Evolutionary conservation across 2,329 filamentous ascomycete genomes (phyloP).

Genomic region (Stagonosporopsis cucurbitacearum): DNA sequence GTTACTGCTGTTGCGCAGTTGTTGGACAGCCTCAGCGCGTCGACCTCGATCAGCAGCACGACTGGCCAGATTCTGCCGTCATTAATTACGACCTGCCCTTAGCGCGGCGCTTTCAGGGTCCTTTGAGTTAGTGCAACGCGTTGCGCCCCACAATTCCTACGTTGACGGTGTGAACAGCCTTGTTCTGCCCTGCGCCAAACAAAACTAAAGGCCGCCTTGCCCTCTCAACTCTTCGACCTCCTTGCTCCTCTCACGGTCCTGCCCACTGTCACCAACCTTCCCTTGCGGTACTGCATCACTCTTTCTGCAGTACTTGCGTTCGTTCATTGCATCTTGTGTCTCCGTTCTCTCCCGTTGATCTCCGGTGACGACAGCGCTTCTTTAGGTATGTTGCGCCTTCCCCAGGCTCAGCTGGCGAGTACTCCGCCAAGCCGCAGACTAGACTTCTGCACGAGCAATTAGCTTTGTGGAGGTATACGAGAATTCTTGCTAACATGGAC

Average conservation of each 20-base stretch:
- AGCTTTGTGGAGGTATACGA: constrained; percentile 19
- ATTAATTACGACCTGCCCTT: constrained; percentile 12
- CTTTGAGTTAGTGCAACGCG: constrained; percentile 14
- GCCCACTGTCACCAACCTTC: constrained; percentile 32
- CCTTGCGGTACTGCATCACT: constrained; percentile 64
- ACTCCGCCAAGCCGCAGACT: constrained; percentile 31
- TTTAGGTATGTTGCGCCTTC: constrained; percentile 36
- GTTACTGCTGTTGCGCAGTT: constrained; percentile 9
- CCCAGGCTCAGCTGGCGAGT: constrained; percentile 17
- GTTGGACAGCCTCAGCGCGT: constrained; percentile 13
- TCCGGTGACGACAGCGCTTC: constrained; percentile 22
- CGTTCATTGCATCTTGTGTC: constrained; percentile 47
- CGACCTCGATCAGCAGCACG: constrained; percentile 10
- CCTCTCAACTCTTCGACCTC: constrained; percentile 25
- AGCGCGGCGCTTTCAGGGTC: constrained; percentile 15
- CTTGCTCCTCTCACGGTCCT: constrained; percentile 46
- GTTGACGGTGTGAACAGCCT: constrained; percentile 24
- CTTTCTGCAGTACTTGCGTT: constrained; percentile 65
- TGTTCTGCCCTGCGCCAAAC: constrained; percentile 28
- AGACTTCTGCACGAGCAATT: constrained; percentile 23
- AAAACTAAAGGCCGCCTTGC: constrained; percentile 25
- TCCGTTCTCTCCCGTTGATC: constrained; percentile 27
- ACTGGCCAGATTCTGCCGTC: constrained; percentile 22
- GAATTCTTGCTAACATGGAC: constrained; percentile 31
- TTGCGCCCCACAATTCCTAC: constrained; percentile 20